Percentiles rank a stretch among this genome's conserved stretches.
Evolutionary conservation across 441 rosid species (phyloP).

Genomic region (Corymbia calophylla): DNA sequence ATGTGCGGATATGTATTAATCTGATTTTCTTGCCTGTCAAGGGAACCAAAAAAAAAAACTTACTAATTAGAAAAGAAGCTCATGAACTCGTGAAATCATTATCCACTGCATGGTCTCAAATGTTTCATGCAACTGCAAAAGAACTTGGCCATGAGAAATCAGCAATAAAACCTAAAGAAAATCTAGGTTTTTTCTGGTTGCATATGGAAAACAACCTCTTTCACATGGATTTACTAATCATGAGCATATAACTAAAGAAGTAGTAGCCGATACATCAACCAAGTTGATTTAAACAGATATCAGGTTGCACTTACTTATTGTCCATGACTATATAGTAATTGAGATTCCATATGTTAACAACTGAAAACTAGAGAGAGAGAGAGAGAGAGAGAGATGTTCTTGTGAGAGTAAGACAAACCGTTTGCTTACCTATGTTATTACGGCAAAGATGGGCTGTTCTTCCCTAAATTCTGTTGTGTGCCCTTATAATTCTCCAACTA

Average conservation of each 20-base stretch:
- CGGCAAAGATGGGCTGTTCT: not conserved
- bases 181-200: not conserved
- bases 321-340: not conserved
- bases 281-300: not conserved
- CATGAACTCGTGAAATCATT: not conserved
- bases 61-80: not conserved
- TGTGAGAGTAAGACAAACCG: not conserved
- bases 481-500: not conserved
- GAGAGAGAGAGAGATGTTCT: not conserved
- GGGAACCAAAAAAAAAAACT: not conserved
- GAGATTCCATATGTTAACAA: not conserved
- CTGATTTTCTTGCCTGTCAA: not conserved
- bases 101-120: not conserved
- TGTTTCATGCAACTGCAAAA: not conserved
- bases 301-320: not conserved
- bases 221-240: not conserved
- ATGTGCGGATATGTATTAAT: not conserved
- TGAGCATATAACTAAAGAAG: not conserved
- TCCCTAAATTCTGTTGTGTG: not conserved
- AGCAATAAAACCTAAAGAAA: not conserved
- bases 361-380: not conserved
- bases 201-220: not conserved
- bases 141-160: not conserved
- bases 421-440: not conserved
- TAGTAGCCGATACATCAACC: not conserved